phyloP scores from a whole-genome alignment of 768 basidiomycete species.

The Calocybe cyanea region DNA sequence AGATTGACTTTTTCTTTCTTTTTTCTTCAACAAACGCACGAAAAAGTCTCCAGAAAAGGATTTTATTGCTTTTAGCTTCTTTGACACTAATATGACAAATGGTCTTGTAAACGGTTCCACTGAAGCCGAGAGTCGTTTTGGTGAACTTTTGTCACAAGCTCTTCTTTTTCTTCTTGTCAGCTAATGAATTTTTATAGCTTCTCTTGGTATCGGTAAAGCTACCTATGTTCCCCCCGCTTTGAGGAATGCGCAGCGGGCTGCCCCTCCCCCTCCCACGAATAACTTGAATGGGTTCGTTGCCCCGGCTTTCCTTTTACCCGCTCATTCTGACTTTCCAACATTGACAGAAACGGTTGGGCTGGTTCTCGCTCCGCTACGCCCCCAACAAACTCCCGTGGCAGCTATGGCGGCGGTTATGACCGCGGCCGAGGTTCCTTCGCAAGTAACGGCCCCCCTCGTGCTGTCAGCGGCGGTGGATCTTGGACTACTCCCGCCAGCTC shows the following conservation, averaged over 20 bases:
- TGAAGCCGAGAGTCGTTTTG: slow-evolving; percentile 73
- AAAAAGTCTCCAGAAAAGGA: slow-evolving; percentile 22
- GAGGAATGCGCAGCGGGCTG: slow-evolving; percentile 84
- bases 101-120: slow-evolving; percentile 78
- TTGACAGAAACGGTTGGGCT: slow-evolving; percentile 61
- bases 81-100: slow-evolving; percentile 76
- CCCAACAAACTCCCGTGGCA: slow-evolving; percentile 43
- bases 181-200: slow-evolving; percentile 39
- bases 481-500: slow-evolving; percentile 35
- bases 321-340: slow-evolving; percentile 11
- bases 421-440: slow-evolving; percentile 38
- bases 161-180: slow-evolving; percentile 7
- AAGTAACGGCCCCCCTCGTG: slow-evolving; percentile 36
- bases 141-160: slow-evolving; percentile 35
- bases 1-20: slow-evolving; percentile 18
- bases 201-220: slow-evolving; percentile 75
- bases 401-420: slow-evolving; percentile 40
- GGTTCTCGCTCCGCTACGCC: slow-evolving; percentile 68
- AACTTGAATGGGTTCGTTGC: slow-evolving; percentile 46
- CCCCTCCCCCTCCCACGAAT: slow-evolving; percentile 45
- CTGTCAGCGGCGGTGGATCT: slow-evolving; percentile 44
- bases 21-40: slow-evolving; percentile 16
- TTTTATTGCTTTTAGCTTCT: slow-evolving; percentile 21
- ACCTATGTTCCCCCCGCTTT: slow-evolving; percentile 88
- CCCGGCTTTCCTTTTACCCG: not conserved